These are phyloP conservation scores for Pseudogymnoascus sp. DNA, from an alignment of 2,329 filamentous ascomycete genomes.

Conservation along the genomic window DNA sequence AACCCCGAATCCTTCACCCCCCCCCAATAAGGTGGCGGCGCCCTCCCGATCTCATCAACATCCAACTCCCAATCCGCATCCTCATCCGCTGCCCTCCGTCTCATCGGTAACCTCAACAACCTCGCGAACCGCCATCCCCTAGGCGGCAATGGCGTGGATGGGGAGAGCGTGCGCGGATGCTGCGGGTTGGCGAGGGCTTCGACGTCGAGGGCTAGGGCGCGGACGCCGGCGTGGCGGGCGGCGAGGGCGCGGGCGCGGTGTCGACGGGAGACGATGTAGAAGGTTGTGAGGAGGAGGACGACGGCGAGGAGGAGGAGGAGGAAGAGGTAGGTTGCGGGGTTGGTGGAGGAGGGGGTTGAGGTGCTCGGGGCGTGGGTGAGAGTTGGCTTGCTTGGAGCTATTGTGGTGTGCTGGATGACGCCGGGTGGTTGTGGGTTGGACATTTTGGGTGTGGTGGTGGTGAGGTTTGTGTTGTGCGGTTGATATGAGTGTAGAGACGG, in stretches of 20 bases:
- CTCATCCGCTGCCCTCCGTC: background rate
- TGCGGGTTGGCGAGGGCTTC: background rate
- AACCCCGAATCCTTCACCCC: background rate
- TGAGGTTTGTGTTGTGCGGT: background rate
- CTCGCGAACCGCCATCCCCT: background rate
- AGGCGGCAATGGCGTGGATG: background rate
- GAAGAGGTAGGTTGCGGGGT: background rate
- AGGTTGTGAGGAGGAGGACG: background rate
- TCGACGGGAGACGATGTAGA: background rate
- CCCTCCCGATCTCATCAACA: background rate
- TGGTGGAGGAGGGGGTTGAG: background rate
- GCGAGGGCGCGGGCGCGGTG: background rate
- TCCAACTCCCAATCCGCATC: conserved; percentile 6
- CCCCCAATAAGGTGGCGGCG: background rate
- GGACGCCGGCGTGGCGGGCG: background rate
- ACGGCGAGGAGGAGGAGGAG: background rate
- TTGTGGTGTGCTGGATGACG: background rate
- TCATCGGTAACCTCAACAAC: background rate
- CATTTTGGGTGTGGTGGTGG: background rate
- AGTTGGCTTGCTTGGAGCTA: background rate
- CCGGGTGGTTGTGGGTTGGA: background rate
- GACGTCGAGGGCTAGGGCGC: background rate
- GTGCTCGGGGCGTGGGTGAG: background rate
- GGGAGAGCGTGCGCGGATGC: background rate
- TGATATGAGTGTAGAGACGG: background rate